Evolutionary conservation across 306 rosid species (phyloP).

Genomic region (Rubus parviflorus): DNA sequence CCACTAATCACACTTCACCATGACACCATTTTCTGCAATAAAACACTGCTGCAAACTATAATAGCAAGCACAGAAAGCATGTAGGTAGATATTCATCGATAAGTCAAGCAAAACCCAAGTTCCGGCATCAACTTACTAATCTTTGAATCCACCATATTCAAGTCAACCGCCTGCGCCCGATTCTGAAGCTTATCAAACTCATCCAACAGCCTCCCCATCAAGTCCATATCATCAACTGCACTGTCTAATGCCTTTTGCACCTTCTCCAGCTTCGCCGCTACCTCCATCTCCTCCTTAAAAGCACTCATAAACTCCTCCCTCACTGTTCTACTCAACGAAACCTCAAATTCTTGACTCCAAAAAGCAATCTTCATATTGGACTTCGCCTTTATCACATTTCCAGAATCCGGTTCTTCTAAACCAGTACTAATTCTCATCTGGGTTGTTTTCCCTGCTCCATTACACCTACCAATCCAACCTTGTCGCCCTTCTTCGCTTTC

Average conservation of each 20-base stretch:
- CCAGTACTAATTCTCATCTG: slow-evolving; percentile 92
- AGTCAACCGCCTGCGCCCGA: slow-evolving; percentile 63
- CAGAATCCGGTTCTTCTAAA: slow-evolving; percentile 79
- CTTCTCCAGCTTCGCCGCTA: slow-evolving; percentile 68
- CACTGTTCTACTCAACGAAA: slow-evolving; percentile 73
- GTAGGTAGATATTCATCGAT: not conserved
- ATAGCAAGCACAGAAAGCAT: not conserved
- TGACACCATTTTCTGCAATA: not conserved
- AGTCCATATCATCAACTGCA: slow-evolving; percentile 69
- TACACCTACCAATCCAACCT: slow-evolving; percentile 91
- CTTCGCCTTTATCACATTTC: slow-evolving; percentile 73
- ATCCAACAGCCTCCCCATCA: slow-evolving; percentile 96
- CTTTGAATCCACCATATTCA: slow-evolving; percentile 77
- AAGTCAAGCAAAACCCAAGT: slow-evolving; percentile 47
- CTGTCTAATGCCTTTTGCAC: slow-evolving; percentile 87
- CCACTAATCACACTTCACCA: not conserved
- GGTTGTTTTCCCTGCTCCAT: slow-evolving; percentile 95
- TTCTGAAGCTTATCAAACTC: slow-evolving; percentile 91
- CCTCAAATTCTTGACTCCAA: slow-evolving; percentile 93
- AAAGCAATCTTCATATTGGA: slow-evolving; percentile 82
- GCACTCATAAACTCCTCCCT: slow-evolving; percentile 90
- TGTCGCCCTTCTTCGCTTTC: slow-evolving; percentile 92
- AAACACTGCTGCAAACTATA: not conserved
- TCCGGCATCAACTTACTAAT: slow-evolving; percentile 86
- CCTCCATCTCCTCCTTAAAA: slow-evolving; percentile 91